Conservation (phyloP, 2,329 filamentous ascomycete species). For the Ophiocordyceps polyrhachis-furcata region DNA sequence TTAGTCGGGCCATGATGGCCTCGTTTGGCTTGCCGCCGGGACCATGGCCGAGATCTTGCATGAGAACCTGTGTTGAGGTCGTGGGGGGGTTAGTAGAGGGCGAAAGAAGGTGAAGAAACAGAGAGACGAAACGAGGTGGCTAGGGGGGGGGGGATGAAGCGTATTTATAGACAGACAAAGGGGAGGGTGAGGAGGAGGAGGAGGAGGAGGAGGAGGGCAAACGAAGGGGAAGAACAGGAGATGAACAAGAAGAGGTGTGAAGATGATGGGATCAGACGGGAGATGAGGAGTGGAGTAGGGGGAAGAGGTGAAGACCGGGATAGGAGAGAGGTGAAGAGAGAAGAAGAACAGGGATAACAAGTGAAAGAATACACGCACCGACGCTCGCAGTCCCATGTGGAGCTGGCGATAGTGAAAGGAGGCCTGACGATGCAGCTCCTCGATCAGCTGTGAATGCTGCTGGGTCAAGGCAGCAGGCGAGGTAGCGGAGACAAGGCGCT, state of each 20-base stretch:
- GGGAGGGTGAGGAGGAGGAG: not conserved
- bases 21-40: conserved; percentile 3
- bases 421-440: conserved; percentile 13
- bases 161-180: not conserved
- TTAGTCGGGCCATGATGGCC: conserved; percentile 15
- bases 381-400: conserved; percentile 15
- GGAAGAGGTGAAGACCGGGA: not conserved
- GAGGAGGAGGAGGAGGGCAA: not conserved
- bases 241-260: not conserved
- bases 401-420: conserved; percentile 11
- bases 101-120: not conserved
- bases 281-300: not conserved
- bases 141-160: not conserved
- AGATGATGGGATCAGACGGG: not conserved
- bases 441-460: conserved; percentile 6
- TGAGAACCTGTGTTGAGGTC: conserved; percentile 8
- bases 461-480: conserved; percentile 3
- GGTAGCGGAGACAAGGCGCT: conserved; percentile 9
- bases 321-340: not conserved
- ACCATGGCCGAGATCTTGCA: conserved; percentile 6
- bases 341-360: not conserved
- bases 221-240: not conserved
- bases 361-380: conserved; percentile 8
- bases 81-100: not conserved
- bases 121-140: not conserved